Evolutionary conservation across 2,329 filamentous ascomycete species (phyloP).

Genomic region (Rosellinia necatrix): DNA sequence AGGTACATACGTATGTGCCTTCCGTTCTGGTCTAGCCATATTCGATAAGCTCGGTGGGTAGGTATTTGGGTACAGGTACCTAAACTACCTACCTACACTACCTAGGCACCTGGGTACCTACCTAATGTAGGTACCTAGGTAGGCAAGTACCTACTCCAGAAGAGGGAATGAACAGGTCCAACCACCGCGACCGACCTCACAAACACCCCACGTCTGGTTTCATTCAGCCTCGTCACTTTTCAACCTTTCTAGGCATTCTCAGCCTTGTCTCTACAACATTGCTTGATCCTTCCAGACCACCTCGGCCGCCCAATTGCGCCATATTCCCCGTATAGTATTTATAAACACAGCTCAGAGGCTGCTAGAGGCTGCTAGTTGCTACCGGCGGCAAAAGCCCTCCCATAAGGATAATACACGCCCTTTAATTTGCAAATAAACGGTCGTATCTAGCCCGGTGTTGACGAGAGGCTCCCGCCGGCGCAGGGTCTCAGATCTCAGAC

Average conservation of each 20-base stretch:
- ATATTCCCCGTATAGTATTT: background rate
- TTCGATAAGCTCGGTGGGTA: no score
- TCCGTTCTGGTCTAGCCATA: no score
- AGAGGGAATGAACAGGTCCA: no score
- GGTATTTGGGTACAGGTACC: no score
- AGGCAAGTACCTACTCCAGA: no score
- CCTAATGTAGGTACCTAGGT: no score
- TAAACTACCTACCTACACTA: no score
- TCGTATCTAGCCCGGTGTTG: background rate
- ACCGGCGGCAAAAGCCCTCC: background rate
- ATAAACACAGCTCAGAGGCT: background rate
- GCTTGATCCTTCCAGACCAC: constrained; percentile 2
- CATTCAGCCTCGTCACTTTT: constrained; percentile 28
- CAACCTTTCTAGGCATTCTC: constrained; percentile 25
- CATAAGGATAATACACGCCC: background rate
- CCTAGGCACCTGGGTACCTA: no score
- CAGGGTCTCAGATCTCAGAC: no score
- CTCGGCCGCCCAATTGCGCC: constrained; percentile 7
- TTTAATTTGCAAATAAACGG: constrained; percentile 1
- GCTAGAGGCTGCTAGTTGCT: background rate
- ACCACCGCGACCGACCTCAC: no score
- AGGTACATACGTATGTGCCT: no score
- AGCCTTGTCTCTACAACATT: constrained; percentile 25
- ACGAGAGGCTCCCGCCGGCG: background rate
- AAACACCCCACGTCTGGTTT: constrained; percentile 14